These are phyloP conservation scores for Fusarium sp. DNA, from an alignment of 2,329 filamentous ascomycete species.

Conservation along the genomic window DNA sequence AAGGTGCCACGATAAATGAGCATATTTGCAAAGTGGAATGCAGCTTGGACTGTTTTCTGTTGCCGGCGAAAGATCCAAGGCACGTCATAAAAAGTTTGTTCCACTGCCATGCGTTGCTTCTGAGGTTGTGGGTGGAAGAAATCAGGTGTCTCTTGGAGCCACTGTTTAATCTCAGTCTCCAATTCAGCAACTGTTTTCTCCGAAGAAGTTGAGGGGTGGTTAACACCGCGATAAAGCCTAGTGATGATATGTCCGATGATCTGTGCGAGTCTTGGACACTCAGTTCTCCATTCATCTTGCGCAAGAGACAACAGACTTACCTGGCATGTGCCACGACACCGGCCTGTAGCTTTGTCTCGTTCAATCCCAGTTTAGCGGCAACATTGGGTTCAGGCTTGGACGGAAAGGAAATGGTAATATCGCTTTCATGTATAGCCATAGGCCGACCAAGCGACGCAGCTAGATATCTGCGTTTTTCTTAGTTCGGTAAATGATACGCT, in stretches of 20 bases:
- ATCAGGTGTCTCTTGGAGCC: too few relatives aligned
- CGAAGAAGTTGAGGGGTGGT: neutral
- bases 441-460: constrained; percentile 1
- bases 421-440: constrained; percentile 12
- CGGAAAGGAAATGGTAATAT: neutral
- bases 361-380: too few relatives aligned
- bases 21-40: constrained; percentile 14
- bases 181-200: too few relatives aligned
- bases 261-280: neutral
- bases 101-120: neutral
- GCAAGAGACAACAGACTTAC: neutral
- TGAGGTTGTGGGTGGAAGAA: too few relatives aligned
- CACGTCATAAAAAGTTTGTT: constrained; percentile 2
- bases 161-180: too few relatives aligned
- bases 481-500: neutral
- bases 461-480: neutral
- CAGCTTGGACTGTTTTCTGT: constrained; percentile 6
- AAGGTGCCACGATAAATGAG: constrained; percentile 11
- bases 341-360: too few relatives aligned
- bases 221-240: neutral
- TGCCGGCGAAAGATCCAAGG: constrained; percentile 10
- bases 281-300: neutral
- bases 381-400: too few relatives aligned
- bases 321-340: too few relatives aligned
- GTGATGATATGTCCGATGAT: constrained; percentile 8